Base-by-base conservation (phyloP, 129 eudicot genomes). In the Flaveria ramosissima region DNA sequence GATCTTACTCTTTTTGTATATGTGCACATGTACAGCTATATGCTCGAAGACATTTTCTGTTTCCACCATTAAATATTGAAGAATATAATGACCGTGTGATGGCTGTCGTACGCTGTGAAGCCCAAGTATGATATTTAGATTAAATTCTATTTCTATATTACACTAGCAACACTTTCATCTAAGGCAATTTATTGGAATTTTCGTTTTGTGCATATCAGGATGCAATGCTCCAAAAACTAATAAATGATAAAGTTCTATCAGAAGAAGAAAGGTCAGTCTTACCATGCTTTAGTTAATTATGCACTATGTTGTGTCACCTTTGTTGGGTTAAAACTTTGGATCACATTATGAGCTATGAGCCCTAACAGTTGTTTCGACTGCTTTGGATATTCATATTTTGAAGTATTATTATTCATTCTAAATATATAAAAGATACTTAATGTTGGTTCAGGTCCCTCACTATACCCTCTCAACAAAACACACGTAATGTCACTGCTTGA, bases 71-170 rank as follows among this genome's bases (percentile, higher is more conserved):
- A 77, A 92, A 72, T 52, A 89, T 95, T 55, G 96, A 95, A 76
- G 96, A 95, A 48, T 92, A 86, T 80, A 95, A 92, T 76, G 95
- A 89, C 55, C 94, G 91, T 42, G 99, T 95, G 82, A 95, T 92
- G 97, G 90, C 96, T 26, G 92, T 95, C 12, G 99, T 95, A 15
- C 91, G 99, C 30, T 89, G 97, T 60, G 99, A 95, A 74, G 93
- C 99, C 76, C 99, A 95, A 82, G 99, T 92, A 73, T 55, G 85
- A 57, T 21, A 16, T 20, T 26, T 26, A 26, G 30, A 19, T 48
- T 59, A 15, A 71, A 36, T 36, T 32, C 21, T 60, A 36, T 32
- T 9, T 21, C 48, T 11, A 63, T 19, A 47, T 41, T 41, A 21
- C 26, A 7, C 32, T 23, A 23, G 42, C 61, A 20, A 42, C 71